A percentile compares a stretch with the other conserved stretches of the same genome.
phyloP scores from a whole-genome alignment of 139 green algal genomes.

The Pleodorina starrii region DNA sequence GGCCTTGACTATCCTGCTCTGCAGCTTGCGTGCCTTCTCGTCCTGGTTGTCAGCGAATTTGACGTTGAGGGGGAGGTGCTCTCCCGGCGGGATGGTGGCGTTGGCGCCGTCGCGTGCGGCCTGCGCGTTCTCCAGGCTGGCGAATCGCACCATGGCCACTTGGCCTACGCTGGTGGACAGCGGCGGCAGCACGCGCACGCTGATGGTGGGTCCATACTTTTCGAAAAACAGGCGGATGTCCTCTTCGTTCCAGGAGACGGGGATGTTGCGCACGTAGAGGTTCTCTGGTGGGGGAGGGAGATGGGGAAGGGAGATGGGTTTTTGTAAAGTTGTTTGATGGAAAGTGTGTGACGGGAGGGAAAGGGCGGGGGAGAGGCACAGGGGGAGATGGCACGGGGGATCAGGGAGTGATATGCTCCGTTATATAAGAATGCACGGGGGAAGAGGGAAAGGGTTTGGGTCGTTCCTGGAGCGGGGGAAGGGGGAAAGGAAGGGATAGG shows the following conservation, averaged over 20 bases:
- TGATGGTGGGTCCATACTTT: not conserved
- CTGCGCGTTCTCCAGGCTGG: not conserved
- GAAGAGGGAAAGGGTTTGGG: too few species aligned
- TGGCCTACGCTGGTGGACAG: slow-evolving; percentile 12
- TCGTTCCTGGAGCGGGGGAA: too few species aligned
- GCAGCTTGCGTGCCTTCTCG: slow-evolving; percentile 30
- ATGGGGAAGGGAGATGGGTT: not conserved
- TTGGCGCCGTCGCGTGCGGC: slow-evolving; percentile 23
- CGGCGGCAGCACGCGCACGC: slow-evolving; percentile 17
- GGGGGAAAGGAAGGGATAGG: too few species aligned
- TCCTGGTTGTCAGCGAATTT: slow-evolving; percentile 30
- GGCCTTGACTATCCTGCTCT: not conserved
- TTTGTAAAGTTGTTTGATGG: not conserved
- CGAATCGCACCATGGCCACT: slow-evolving; percentile 2
- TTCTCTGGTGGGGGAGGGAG: not conserved
- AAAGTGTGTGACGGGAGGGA: too few species aligned
- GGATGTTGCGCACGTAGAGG: slow-evolving; percentile 43
- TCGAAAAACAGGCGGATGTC: slow-evolving; percentile 2
- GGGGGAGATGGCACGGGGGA: too few species aligned
- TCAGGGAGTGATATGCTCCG: too few species aligned
- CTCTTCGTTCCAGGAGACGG: slow-evolving; percentile 7
- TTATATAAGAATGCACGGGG: too few species aligned
- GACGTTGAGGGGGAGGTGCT: slow-evolving; percentile 34
- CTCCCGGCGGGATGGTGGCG: slow-evolving; percentile 1
- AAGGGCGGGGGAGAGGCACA: too few species aligned